A percentile compares a stretch with the other conserved stretches of the same genome.
Conservation (phyloP, 2,329 filamentous ascomycete species). For the Fusarium penzigii region DNA sequence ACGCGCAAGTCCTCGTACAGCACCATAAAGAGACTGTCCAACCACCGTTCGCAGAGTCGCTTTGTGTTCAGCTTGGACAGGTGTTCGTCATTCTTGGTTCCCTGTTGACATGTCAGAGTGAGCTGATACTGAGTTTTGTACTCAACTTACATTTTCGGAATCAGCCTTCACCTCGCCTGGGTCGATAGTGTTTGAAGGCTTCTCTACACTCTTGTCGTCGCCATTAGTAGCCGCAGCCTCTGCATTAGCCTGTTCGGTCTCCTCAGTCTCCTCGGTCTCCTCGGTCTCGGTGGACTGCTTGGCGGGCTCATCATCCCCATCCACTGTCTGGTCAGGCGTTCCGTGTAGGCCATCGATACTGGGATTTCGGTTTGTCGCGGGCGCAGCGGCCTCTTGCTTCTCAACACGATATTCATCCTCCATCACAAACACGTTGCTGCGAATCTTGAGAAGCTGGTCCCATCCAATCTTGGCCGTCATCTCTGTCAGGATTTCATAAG, state of each 20-base stretch:
- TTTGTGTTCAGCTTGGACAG: slow-evolving; percentile 96
- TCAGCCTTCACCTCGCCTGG: slow-evolving; percentile 77
- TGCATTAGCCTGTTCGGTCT: slow-evolving; percentile 24
- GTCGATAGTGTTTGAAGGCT: slow-evolving; percentile 76
- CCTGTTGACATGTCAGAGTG: slow-evolving; percentile 42
- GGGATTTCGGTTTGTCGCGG: slow-evolving; percentile 64
- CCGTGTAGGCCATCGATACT: slow-evolving; percentile 78
- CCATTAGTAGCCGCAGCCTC: slow-evolving; percentile 38
- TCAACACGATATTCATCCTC: slow-evolving; percentile 97
- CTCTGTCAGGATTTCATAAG: slow-evolving; percentile 90
- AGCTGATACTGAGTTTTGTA: neutral
- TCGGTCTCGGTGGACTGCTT: slow-evolving; percentile 33
- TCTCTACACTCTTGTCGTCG: slow-evolving; percentile 60
- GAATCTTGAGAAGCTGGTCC: slow-evolving; percentile 92
- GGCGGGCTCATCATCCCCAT: slow-evolving; percentile 43
- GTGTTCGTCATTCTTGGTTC: slow-evolving; percentile 65
- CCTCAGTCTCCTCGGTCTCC: slow-evolving; percentile 28
- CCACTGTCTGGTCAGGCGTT: slow-evolving; percentile 61
- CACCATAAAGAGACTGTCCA: slow-evolving; percentile 99
- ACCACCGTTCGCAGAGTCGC: slow-evolving; percentile 93
- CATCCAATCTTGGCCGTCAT: slow-evolving; percentile 97
- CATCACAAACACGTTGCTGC: slow-evolving; percentile 98
- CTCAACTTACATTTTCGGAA: slow-evolving; percentile 62
- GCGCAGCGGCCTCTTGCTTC: slow-evolving; percentile 62
- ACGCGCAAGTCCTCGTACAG: slow-evolving; percentile 96